Evolutionary conservation across 805 yeast genomes (phyloP), one percentile per base, ranked within the genome.

Genomic region (Wickerhamomyces hampshirensis): DNA sequence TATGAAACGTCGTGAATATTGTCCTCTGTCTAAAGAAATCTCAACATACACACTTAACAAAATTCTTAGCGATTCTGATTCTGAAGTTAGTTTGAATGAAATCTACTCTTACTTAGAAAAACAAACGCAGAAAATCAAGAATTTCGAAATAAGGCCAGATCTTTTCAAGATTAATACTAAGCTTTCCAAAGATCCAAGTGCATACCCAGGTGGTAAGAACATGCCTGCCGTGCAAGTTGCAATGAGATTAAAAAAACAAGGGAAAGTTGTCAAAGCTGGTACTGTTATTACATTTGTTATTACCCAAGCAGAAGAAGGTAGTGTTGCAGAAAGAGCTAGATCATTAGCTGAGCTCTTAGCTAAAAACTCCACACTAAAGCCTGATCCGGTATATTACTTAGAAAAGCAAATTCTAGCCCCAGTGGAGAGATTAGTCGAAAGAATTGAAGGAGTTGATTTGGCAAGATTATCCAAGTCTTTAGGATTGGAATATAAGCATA

Each of bases 221-320:
- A 77, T 82, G 78, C 93, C 96, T 38, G 88, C 86, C 18, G 96
- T 93, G 12, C 93, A 83, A 56, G 96, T 88, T 26, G 99, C 98
- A 0, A 64, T 86, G 41, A 71, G 93, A 48, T 68, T 86, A 60
- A 66, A 84, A 46, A 74, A 72, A n/a, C 80, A 78, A 42, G 97
- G 98, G 24, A 89, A 88, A 51, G 80, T 84, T 26, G 75, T 93
- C 34, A 80, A 80, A 45, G 94, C 95, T 0, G 96, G 95, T 15
- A 83, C 82, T 48, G 97, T 93, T 32, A 81, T 93, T 26, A 83
- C 96, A 0, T 93, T 72, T 63, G 83, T 93, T 30, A 80, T 93
- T 24, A 76, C 94, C 1, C 71, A 64, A 4, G 69, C 64, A n/a
- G 63, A 61, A 19, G 73, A 66, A 26, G 65, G 60, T 4, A 41